phyloP scores from a whole-genome alignment of 306 rosid species.

The Psophocarpus tetragonolobus region DNA sequence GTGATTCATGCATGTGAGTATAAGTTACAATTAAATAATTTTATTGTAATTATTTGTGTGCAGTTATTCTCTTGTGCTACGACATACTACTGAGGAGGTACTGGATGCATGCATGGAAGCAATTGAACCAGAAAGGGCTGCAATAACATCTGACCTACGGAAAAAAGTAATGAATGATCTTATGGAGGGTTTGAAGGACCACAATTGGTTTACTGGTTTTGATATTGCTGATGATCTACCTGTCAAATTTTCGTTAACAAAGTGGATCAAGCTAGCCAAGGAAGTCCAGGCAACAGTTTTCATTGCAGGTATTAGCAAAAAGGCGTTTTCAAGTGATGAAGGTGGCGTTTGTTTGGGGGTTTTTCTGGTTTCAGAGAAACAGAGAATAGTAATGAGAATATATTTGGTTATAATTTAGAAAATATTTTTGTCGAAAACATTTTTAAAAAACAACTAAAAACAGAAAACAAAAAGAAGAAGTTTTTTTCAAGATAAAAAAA shows the following conservation, averaged over 20 bases:
- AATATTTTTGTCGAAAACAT: too few species aligned
- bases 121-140: constrained; percentile 78
- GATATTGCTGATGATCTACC: constrained; percentile 76
- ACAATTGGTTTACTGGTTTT: constrained; percentile 81
- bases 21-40: constrained; percentile 2
- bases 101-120: constrained; percentile 88
- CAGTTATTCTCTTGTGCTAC: constrained; percentile 90
- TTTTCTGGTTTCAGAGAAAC: too few species aligned
- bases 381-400: too few species aligned
- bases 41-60: constrained; percentile 26
- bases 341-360: too few species aligned
- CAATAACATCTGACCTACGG: constrained; percentile 72
- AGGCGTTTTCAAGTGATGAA: constrained; percentile 16
- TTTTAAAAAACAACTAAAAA: too few species aligned
- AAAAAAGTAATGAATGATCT: constrained; percentile 70
- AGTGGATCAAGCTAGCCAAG: constrained; percentile 87
- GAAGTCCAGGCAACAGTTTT: constrained; percentile 80
- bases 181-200: constrained; percentile 66
- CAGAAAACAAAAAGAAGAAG: too few species aligned
- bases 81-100: constrained; percentile 99
- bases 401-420: too few species aligned
- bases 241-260: constrained; percentile 53
- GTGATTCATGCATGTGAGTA: background rate
- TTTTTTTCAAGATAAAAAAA: too few species aligned
- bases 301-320: constrained; percentile 65